Conservation (phyloP, 768 basidiomycete genomes). For the Naganishia onofrii region DNA sequence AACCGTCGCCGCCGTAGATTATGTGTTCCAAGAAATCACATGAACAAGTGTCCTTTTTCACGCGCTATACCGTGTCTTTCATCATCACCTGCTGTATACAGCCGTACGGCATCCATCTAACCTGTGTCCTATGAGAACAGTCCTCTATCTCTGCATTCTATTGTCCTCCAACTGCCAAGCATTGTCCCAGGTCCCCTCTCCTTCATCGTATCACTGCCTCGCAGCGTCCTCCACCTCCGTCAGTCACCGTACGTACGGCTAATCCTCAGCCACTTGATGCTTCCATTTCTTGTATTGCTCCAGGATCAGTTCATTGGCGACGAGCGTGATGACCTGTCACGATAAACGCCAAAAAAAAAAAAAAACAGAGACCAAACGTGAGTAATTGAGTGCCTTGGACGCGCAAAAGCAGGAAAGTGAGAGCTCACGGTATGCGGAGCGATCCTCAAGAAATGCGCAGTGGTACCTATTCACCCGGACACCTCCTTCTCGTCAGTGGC, state of each 20-base stretch:
- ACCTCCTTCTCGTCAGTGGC: no score
- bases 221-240: background rate
- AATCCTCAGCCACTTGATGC: background rate
- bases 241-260: background rate
- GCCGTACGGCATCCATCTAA: no score
- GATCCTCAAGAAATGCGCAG: constrained; percentile 88
- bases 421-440: constrained; percentile 75
- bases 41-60: no score
- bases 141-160: background rate
- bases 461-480: constrained; percentile 71
- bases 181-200: background rate
- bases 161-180: background rate
- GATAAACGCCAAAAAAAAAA: constrained; percentile 6
- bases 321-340: constrained; percentile 75
- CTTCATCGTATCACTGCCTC: background rate
- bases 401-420: background rate
- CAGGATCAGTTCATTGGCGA: constrained; percentile 62
- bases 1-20: no score
- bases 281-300: constrained; percentile 40
- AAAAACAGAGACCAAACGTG: constrained; percentile 34
- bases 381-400: background rate
- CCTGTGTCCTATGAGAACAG: no score
- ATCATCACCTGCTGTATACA: no score
- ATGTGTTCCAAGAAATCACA: no score
- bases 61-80: no score